Evolutionary conservation across 805 yeast species (phyloP), one percentile per base, ranked within the genome.

Genomic region (Kodamaea lidongshanica): DNA sequence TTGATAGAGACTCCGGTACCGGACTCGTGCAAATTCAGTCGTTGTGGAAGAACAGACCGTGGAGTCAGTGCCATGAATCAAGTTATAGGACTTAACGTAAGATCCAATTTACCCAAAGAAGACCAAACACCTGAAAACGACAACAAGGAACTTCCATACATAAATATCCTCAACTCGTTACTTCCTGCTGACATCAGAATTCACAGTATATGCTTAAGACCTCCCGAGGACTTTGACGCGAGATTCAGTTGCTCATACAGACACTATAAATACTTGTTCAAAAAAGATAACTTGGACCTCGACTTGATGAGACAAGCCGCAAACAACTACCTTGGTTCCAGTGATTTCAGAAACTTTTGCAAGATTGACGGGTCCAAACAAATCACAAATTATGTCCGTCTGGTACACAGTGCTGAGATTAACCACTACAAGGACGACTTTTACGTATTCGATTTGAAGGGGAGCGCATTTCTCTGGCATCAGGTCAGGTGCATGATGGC

Each of bases 21-120:
- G 0, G 60, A 60, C 6, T 77, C 74, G 1, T 83, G 79, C 48
- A 67, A 72, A 9, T 87, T 88, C 52, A 81, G 94, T 42, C 64
- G 96, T 39, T 92, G 97, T 58, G 97, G 97, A 0, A 67, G 97
- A 46, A 89, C 97, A 0, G 97, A 89, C 48, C 76, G 74, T 42
- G 97, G 96, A n/a, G 97, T 89, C 9, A 84, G 95, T 60, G 98
- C 98, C 0, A 74, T 92, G 79, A 83, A 85, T 41, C 98, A 92
- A 55, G 97, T 92, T 2, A 79, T 92, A 4, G 79, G 95, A 1
- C 58, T 92, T 21, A 57, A 65, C 10, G 78, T 89, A 16, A 67
- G 98, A 41, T 85, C 96, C 0, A 62, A 65, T 13, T 56, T 92
- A 23, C 48, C 74, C 0, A 43, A 46, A 1, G 88, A 79, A 25